These are phyloP conservation scores for Aspergillus ochraceoroseus DNA, from an alignment of 2,329 filamentous ascomycete genomes.

Conservation along the genomic window DNA sequence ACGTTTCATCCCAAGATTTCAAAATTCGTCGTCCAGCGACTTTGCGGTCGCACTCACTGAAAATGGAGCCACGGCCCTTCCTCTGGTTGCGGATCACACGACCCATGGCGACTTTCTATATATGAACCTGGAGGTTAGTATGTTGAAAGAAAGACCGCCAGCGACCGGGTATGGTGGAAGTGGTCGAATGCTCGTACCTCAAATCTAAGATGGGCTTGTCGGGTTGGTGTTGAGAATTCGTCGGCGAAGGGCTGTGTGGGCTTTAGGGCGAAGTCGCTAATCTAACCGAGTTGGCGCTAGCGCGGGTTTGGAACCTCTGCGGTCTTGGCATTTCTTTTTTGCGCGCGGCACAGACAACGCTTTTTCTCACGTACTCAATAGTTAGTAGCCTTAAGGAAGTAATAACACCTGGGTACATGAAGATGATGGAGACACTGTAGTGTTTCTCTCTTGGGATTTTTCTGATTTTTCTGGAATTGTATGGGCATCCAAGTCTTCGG, in stretches of 20 bases:
- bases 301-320: slow-evolving; percentile 18
- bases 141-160: slow-evolving; percentile 27
- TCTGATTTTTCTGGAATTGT: too few species aligned
- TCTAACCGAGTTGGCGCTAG: slow-evolving; percentile 40
- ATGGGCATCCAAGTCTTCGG: too few species aligned
- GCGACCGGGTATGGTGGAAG: slow-evolving; percentile 29
- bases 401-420: too few species aligned
- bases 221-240: slow-evolving; percentile 42
- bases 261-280: slow-evolving; percentile 46
- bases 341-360: too few species aligned
- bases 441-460: too few species aligned
- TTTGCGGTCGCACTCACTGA: slow-evolving; percentile 56
- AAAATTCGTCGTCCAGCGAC: slow-evolving; percentile 18
- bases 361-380: too few species aligned
- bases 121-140: slow-evolving; percentile 35
- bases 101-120: slow-evolving; percentile 53
- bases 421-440: too few species aligned
- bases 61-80: slow-evolving; percentile 72
- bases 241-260: slow-evolving; percentile 42
- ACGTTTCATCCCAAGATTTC: slow-evolving; percentile 19
- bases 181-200: slow-evolving; percentile 38
- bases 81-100: slow-evolving; percentile 74
- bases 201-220: slow-evolving; percentile 44
- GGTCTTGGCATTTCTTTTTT: too few species aligned
- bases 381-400: too few species aligned